phyloP scores from a whole-genome alignment of 345 rosid species.

The Populus ilicifolia region DNA sequence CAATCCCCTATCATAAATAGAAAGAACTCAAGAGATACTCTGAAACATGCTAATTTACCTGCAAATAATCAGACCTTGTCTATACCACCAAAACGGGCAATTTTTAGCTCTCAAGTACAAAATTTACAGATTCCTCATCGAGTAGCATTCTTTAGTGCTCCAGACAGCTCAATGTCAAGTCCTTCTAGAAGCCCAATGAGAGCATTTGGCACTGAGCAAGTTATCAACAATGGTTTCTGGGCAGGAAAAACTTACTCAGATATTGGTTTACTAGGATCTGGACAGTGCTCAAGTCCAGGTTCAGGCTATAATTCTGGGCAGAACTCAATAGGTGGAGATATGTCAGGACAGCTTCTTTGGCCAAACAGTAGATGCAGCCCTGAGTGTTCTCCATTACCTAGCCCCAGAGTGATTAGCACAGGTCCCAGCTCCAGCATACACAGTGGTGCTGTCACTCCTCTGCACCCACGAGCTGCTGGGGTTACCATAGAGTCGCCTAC shows the following conservation, averaged over 20 bases:
- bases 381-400: constrained; percentile 90
- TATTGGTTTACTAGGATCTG: constrained; percentile 66
- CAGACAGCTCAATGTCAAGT: constrained; percentile 94
- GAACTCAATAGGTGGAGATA: constrained; percentile 92
- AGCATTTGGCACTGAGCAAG: constrained; percentile 63
- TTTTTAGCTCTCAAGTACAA: constrained; percentile 50
- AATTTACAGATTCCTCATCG: constrained; percentile 66
- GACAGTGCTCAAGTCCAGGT: constrained; percentile 97
- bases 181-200: constrained; percentile 97
- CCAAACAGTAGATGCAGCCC: constrained; percentile 93
- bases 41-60: constrained; percentile 52
- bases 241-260: constrained; percentile 67
- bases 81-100: constrained; percentile 63
- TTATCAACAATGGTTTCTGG: constrained; percentile 60
- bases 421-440: constrained; percentile 97
- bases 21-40: constrained; percentile 50
- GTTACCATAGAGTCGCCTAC: constrained; percentile 59
- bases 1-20: constrained; percentile 34
- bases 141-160: constrained; percentile 70
- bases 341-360: constrained; percentile 86
- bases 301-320: constrained; percentile 95
- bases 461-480: constrained; percentile 88
- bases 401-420: constrained; percentile 95
- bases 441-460: constrained; percentile 97
- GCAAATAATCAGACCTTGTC: constrained; percentile 49